Evolutionary conservation across 2,329 filamentous ascomycete species (phyloP).

Genomic region (Emergomyces pasteurianus): DNA sequence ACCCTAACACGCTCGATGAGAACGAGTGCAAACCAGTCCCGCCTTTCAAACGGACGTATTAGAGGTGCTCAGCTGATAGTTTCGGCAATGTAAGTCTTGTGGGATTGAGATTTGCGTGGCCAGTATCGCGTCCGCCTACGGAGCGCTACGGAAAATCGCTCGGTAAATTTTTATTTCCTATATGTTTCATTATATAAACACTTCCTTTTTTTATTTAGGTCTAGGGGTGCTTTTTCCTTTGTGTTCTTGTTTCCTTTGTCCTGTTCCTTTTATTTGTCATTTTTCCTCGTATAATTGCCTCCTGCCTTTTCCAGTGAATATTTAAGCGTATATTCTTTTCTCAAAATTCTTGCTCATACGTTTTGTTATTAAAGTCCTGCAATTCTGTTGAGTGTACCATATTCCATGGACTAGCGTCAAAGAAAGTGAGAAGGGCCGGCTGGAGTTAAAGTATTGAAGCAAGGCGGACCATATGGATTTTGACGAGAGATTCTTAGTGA

Average conservation of each 20-base stretch:
- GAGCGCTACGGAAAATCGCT: not conserved
- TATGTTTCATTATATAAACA: not conserved
- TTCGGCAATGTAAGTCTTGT: not conserved
- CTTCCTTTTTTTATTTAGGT: not conserved
- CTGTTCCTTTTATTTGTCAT: not conserved
- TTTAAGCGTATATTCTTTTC: not conserved
- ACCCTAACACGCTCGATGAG: constrained; percentile 76
- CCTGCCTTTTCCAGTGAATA: not conserved
- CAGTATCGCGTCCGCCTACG: not conserved
- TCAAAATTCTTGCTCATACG: constrained; percentile 1
- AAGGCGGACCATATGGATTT: not conserved
- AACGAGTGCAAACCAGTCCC: constrained; percentile 91
- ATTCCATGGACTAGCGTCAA: not conserved
- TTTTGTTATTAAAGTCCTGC: not conserved
- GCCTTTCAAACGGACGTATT: constrained; percentile 68
- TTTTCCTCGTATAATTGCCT: not conserved
- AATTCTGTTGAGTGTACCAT: not conserved
- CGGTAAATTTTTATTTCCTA: not conserved
- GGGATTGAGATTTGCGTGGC: not conserved
- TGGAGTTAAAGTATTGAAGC: not conserved
- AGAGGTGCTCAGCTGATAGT: constrained; percentile 11
- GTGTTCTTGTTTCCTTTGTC: not conserved
- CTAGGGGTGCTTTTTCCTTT: not conserved
- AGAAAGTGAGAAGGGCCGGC: not conserved
- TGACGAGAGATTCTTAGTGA: not conserved